A percentile compares a stretch with the other conserved stretches of the same genome.
Conservation (phyloP, 2,329 filamentous ascomycete species). For the Cryphonectria radicalis region DNA sequence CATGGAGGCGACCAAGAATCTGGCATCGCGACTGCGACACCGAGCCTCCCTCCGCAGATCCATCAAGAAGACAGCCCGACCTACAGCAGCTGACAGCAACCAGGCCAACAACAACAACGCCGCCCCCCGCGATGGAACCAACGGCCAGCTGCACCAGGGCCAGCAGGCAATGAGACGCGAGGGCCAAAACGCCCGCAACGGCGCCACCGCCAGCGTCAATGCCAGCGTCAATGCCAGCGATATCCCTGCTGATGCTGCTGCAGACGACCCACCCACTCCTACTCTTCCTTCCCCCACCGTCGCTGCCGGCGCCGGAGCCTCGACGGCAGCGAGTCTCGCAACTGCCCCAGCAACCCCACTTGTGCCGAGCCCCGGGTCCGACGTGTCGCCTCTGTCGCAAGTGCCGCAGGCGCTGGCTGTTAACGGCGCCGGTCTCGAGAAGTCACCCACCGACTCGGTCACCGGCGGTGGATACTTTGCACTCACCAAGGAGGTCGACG, state of each 20-base stretch:
- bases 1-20: slow-evolving; percentile 31
- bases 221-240: neutral
- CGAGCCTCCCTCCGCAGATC: slow-evolving; percentile 25
- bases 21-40: slow-evolving; percentile 27
- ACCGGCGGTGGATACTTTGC: slow-evolving; percentile 24
- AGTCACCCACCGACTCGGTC: neutral
- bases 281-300: neutral
- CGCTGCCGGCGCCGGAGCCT: neutral
- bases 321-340: slow-evolving; percentile 17
- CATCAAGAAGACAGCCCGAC: slow-evolving; percentile 10
- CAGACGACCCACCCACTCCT: neutral
- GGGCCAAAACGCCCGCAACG: neutral
- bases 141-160: neutral
- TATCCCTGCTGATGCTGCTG: neutral
- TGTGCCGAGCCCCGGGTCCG: slow-evolving; percentile 45
- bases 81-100: neutral
- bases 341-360: slow-evolving; percentile 31
- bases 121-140: neutral
- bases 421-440: slow-evolving; percentile 19
- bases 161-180: slow-evolving; percentile 3
- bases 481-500: neutral
- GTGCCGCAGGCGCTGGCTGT: slow-evolving; percentile 35
- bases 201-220: neutral
- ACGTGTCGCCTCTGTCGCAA: slow-evolving; percentile 48
- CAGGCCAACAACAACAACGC: neutral